Base-by-base conservation (phyloP, 2,329 filamentous ascomycete genomes). In the Fusarium equiseti region DNA sequence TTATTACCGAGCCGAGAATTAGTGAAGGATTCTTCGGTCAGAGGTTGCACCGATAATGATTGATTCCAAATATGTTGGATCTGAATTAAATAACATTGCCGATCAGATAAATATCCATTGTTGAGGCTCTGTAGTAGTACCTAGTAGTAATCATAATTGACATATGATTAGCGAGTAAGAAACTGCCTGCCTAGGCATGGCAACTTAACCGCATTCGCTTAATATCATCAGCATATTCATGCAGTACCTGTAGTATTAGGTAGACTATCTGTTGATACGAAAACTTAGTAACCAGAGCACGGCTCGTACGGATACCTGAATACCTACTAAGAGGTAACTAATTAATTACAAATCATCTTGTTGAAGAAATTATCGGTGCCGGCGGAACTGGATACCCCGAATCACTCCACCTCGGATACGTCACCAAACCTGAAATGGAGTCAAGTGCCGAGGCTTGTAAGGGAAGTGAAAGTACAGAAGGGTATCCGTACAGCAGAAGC, bases 381-480 rank as follows among this genome's bases (percentile, higher is more conserved):
- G 72, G 72, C 71, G 51, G 65, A 75, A 74, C 63, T 59, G 52
- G 63, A 55, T 42, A 59, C 35, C 53, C 72, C 72, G 59, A 43
- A 43, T 31, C 59, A 61, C 72, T 59, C 67, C 70, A 69, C 67
- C 55, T 50, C 40, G 24, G 54, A 70, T 59, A 73, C 68, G 72
- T 73, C 68, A 72, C 68, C 59, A 60, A 52, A 32, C 70, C 72
- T 59, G 40, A 67, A 75, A 64, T 48, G 66, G 72, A 43, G 49
- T 44, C 65, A 51, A 64, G 55, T 73, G 53, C 72, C 72, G 72
- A 73, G 70, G 72, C 60, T 73, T 64, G 68, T 68, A 29, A 50
- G 29, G 29, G 46, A 31, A 51, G 29, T 18, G 29, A 29, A 31
- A 51, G 29, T 18, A 51, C 27, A 24, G 27, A 27, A 38, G 35